Conservation (phyloP, 2,329 filamentous ascomycete genomes). For the Diaporthe eres region DNA sequence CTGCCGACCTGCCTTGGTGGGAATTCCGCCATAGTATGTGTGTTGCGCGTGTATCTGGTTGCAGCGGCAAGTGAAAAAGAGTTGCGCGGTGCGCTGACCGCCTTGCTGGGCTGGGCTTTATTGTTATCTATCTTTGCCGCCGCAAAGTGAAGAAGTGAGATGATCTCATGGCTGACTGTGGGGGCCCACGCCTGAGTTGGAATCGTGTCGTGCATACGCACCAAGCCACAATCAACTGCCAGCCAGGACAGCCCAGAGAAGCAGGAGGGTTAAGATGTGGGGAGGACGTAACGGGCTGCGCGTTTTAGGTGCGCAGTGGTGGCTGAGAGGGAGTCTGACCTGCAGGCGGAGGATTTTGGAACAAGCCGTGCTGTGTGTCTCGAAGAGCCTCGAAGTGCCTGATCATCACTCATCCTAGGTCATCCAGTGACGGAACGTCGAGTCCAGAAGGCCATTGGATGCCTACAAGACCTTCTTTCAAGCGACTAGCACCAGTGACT, state of each 20-base stretch:
- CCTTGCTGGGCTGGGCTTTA: not conserved
- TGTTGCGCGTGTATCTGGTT: not conserved
- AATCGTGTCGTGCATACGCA: constrained; percentile 24
- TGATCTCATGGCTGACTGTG: constrained; percentile 5
- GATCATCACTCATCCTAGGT: not conserved
- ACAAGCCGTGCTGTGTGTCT: not conserved
- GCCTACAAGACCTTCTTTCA: not conserved
- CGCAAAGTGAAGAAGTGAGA: constrained; percentile 14
- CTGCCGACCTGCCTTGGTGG: not conserved
- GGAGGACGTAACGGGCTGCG: constrained; percentile 29
- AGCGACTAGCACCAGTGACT: not conserved
- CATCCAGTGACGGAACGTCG: not conserved
- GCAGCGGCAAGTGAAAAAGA: constrained; percentile 16
- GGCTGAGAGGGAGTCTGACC: constrained; percentile 20
- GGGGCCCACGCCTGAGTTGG: constrained; percentile 1
- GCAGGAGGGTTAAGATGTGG: not conserved
- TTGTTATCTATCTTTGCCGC: constrained; percentile 23
- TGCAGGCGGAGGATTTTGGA: constrained; percentile 21
- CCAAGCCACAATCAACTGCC: constrained; percentile 11
- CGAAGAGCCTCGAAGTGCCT: not conserved
- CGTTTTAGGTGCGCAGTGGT: constrained; percentile 25
- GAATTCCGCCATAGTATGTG: not conserved
- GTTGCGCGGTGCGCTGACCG: constrained; percentile 1
- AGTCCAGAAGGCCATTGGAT: not conserved
- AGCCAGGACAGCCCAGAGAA: not conserved